Base-by-base conservation (phyloP, 2,329 filamentous ascomycete genomes). In the Tolypocladium guangdongense region DNA sequence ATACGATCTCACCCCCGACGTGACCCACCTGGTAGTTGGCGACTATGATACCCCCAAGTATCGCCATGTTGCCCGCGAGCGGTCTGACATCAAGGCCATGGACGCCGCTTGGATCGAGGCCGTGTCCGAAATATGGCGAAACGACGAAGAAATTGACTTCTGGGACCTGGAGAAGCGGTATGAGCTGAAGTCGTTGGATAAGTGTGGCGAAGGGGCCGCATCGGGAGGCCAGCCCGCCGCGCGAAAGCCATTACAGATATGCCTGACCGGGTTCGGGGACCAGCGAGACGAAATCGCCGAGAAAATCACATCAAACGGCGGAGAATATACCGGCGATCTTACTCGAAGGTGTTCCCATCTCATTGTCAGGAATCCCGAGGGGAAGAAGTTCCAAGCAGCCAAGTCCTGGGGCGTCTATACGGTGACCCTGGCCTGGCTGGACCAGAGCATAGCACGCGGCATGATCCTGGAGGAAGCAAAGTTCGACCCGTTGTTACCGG, bases 1-100 rank as follows among this genome's bases (percentile, higher is more conserved):
- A 63, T 87, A 90, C 68, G 91, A 99, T 68, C 82, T 99, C 46
- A 97, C 91, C n/a, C 88, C 88, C 54, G 90, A 96, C 68, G 90
- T 95, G 49, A 97, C 93, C 6, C 93, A 99, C 73, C 83, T 99
- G 48, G 81, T 99, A 58, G 89, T 96, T 57, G 93, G 91, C 67
- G 85, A 88, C 63, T 87, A 90, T 63, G 82, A 92, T 66, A 97
- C 92, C 1, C 83, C 87, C 50, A 99, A 99, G 70, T 99, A 99
- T 71, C 87, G 85, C 68, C 96, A 95, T 75, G 92, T 97, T 63
- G 93, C 92, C 52, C 88, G 86, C 65, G 87, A 92, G 67, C 82
- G 93, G 51, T 83, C 86, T 49, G 93, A 99, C 64, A 85, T 99
- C 63, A 84, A 83, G 65, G 85, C 90, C 50, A 84, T 99, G 73